Percentiles rank a stretch among this genome's conserved stretches.
These are phyloP conservation scores for Strigomonas culicis DNA, from an alignment of 208 protist species.

Conservation along the genomic window DNA sequence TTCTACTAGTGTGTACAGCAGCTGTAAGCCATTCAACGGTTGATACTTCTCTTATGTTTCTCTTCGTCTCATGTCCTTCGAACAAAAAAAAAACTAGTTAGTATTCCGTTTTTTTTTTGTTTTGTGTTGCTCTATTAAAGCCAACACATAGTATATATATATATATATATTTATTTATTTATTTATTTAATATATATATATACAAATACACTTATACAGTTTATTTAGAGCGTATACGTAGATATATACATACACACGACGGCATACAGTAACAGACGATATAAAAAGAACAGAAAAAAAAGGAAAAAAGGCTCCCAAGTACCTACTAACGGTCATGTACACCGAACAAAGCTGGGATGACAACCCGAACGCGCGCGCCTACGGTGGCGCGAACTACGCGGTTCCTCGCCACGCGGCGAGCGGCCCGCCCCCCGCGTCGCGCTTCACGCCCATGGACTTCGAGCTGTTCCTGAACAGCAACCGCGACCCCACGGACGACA, in stretches of 20 bases:
- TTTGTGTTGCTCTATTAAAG: background rate
- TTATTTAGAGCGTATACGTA: no score
- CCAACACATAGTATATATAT: background rate
- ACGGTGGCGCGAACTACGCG: slow-evolving; percentile 7
- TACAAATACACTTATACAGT: background rate
- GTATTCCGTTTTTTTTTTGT: background rate
- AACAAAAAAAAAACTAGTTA: background rate
- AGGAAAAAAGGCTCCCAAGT: slow-evolving; percentile 1
- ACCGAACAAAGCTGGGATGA: slow-evolving; percentile 31
- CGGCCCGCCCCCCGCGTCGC: slow-evolving; percentile 12
- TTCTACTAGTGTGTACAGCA: no score
- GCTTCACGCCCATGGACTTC: slow-evolving; percentile 85
- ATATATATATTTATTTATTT: background rate
- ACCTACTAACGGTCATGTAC: slow-evolving; percentile 18
- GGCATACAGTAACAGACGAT: no score
- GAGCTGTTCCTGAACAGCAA: slow-evolving; percentile 76
- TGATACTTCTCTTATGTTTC: background rate
- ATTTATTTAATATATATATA: background rate
- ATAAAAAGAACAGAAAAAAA: background rate
- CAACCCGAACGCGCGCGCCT: slow-evolving; percentile 6
- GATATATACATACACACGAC: no score
- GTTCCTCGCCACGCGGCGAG: background rate
- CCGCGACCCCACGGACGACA: slow-evolving; percentile 68
- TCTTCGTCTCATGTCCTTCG: background rate
- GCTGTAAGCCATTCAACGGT: no score